Evolutionary conservation across 1,284 basidiomycete species (phyloP), one percentile per base, ranked within the genome.

Genomic region (Apiotrichum montevideense): DNA sequence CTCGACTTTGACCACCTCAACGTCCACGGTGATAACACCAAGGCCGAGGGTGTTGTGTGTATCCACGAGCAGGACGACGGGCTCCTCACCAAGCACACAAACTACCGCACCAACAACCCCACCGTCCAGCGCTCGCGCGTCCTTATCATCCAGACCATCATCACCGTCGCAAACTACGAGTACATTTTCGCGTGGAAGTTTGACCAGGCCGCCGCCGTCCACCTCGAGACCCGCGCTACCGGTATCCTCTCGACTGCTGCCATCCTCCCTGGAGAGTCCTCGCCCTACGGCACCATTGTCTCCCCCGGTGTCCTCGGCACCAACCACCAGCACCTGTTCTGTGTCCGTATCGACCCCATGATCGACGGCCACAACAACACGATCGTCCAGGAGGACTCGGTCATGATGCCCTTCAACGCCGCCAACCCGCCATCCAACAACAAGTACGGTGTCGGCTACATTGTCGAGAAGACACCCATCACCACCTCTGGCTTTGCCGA

Each of bases 31-130:
- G 58, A 58, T 39, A 49, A 54, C 13, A 44, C 61, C 46, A 58
- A 47, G 13, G 54, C 63, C 44, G 61, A 67, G 62, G 59, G 71
- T 45, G 77, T 73, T 33, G 69, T 79, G 21, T 79, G 77, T 64
- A 67, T 75, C 45, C 77, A 79, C 63, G 78, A 79, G 62, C 69
- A 78, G 57, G 78, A 79, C 62, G 69, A 73, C 37, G 77, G 77
- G 2, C 63, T 78, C 37, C 66, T 67, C 43, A 78, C 75, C 76
- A 79, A 78, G 66, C 72, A 73, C 67, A 78, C 77, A 63, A 75
- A 79, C 67, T 77, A 70, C 66, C 70, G 77, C 34, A 73, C 73
- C 8, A 69, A 67, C 54, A 53, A 65, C 15, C 64, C 73, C 1
- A 59, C 66, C 35, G 71, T 75, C 8, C 69, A 70, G 3, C 70